Percentiles rank a stretch among this genome's conserved stretches.
These are phyloP conservation scores for Russula olivacea DNA, from an alignment of 768 basidiomycete genomes.

Conservation along the genomic window DNA sequence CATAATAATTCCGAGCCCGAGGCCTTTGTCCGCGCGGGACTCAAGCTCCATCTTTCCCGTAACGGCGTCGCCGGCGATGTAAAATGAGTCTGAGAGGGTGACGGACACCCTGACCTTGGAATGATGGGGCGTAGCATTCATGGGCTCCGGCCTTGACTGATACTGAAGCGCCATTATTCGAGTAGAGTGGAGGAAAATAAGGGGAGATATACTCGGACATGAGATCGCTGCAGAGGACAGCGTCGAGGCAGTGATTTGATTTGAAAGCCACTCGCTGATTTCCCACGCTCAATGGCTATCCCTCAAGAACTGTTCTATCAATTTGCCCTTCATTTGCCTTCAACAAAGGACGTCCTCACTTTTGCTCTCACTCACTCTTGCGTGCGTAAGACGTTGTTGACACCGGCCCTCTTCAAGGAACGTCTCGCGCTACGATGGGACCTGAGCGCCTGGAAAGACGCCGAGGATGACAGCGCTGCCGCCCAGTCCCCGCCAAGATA, in stretches of 20 bases:
- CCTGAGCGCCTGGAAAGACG: constrained; percentile 5
- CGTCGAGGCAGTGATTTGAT: background rate
- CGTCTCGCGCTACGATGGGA: constrained; percentile 11
- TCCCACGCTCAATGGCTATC: background rate
- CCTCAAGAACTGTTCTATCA: constrained; percentile 3
- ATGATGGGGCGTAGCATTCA: constrained; percentile 79
- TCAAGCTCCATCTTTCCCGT: constrained; percentile 78
- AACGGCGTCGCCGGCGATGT: constrained; percentile 60
- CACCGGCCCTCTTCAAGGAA: constrained; percentile 8
- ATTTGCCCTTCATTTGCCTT: constrained; percentile 13
- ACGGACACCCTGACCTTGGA: constrained; percentile 70
- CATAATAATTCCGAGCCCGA: constrained; percentile 71
- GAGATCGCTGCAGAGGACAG: background rate
- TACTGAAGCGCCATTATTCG: constrained; percentile 29
- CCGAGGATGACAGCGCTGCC: background rate
- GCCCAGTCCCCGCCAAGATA: background rate
- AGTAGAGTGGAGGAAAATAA: background rate
- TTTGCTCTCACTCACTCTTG: background rate
- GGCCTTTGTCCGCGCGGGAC: constrained; percentile 62
- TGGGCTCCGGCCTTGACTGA: constrained; percentile 48
- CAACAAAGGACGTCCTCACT: constrained; percentile 1
- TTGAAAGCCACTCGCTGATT: background rate
- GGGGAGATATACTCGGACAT: constrained; percentile 3
- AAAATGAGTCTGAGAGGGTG: constrained; percentile 51
- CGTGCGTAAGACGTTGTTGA: background rate